These are phyloP conservation scores for Gynochthodes officinalis DNA, from an alignment of 257 asterid genomes.

Conservation along the genomic window DNA sequence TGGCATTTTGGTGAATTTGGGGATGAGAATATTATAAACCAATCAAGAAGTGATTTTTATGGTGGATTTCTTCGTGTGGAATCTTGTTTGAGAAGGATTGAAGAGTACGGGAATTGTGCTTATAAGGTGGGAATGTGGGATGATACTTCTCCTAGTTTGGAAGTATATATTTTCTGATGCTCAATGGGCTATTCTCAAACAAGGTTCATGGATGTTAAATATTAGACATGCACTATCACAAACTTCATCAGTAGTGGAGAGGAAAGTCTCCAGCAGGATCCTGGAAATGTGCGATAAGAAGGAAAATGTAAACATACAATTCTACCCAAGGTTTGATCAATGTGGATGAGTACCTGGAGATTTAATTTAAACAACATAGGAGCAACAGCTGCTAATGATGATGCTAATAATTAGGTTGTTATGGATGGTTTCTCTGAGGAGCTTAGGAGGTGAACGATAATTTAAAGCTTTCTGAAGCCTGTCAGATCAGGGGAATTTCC, in stretches of 20 bases:
- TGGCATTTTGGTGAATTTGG: not conserved
- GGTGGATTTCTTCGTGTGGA: not conserved
- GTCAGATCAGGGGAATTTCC: not conserved
- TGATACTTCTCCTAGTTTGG: not conserved
- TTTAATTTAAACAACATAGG: not conserved
- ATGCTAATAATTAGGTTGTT: not conserved
- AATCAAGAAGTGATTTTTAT: not conserved
- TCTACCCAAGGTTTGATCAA: not conserved
- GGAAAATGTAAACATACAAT: not conserved
- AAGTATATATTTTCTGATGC: not conserved
- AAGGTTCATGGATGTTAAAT: not conserved
- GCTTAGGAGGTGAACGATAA: conserved; percentile 2
- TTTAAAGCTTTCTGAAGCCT: not conserved
- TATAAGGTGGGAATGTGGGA: not conserved
- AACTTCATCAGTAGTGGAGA: too few species aligned
- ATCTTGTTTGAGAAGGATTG: not conserved
- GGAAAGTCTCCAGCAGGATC: not conserved
- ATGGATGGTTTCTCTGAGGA: not conserved
- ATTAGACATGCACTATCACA: not conserved
- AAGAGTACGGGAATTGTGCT: not conserved
- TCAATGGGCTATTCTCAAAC: not conserved
- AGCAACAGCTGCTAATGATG: not conserved
- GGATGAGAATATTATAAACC: not conserved
- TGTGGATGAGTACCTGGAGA: not conserved
- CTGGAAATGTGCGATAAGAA: not conserved